Evolutionary conservation across 2,329 filamentous ascomycete genomes (phyloP), one percentile per base, ranked within the genome.

Genomic region (Calcarisporium arbuscula): DNA sequence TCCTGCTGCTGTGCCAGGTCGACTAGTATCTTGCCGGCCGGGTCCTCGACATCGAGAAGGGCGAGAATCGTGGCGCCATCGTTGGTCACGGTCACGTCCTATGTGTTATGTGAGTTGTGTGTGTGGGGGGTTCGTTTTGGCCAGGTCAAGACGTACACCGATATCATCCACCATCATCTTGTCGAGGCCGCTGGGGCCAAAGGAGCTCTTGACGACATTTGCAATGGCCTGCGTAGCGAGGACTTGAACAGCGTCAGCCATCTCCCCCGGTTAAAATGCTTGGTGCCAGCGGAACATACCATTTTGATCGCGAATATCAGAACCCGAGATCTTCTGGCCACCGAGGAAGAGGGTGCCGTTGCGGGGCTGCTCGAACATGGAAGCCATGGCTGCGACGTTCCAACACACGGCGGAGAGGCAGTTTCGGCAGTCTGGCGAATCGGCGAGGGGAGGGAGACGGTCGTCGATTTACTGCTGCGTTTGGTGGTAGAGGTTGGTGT

Each of bases 151-250:
- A 43, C 80, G 52, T 77, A 87, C 83, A 57, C 92, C 92, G 61
- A 98, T 96, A 60, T 98, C 92, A 67, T 98, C 92, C 52, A 98
- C 92, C 92, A 98, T 96, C 92, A 98, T 98, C 77, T 98, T 98
- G 62, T 98, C 92, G 48, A 98, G 76, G 31, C 92, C 92, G 43
- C 87, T 95, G 33, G 92, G 92, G 36, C 92, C 92, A 58, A 98
- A 98, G 12, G 92, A 98, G 64, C 86, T 95, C 72, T 95, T 96
- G 62, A 98, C 88, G 40, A 98, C 89, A 79, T 96, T 98, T 53
- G 92, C 84, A 56, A 98, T 96, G 40, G 90, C 88, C 62, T 95
- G 88, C 29, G 92, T 96, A 49, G 92, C 92, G 49, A 88, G 78
- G 31, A 96, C 92, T 89, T 55, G 12, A 15, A 15, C 19, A 19